Conservation (phyloP, 129 eudicot species). For the Scalesia atractyloides region DNA sequence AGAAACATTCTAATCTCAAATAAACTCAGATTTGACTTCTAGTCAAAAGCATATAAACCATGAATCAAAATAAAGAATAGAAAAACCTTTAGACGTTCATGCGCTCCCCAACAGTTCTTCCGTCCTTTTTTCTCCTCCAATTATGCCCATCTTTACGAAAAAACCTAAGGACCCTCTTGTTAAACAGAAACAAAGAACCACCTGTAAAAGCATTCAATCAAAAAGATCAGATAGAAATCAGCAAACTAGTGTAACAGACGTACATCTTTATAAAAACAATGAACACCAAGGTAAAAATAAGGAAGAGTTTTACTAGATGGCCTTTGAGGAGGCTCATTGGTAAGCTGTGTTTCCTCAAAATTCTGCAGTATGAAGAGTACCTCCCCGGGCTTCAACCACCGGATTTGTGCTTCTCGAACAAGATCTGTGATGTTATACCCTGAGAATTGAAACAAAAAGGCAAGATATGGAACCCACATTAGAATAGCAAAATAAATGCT, state of each 20-base stretch:
- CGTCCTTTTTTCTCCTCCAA: conserved; percentile 94
- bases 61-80: conserved; percentile 14
- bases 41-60: neutral
- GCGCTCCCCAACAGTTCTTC: conserved; percentile 96
- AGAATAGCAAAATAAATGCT: conserved; percentile 11
- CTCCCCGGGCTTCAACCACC: conserved; percentile 95
- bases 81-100: conserved; percentile 90
- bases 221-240: conserved; percentile 14
- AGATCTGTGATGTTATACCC: conserved; percentile 71
- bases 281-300: conserved; percentile 5
- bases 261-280: conserved; percentile 10
- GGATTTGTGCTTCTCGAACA: conserved; percentile 72
- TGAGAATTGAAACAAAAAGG: conserved; percentile 35
- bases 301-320: conserved; percentile 62
- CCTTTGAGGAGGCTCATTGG: conserved; percentile 70
- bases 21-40: neutral
- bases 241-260: conserved; percentile 4
- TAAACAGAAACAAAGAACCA: conserved; percentile 87
- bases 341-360: conserved; percentile 67
- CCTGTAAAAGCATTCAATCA: conserved; percentile 44
- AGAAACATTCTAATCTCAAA: conserved; percentile 6
- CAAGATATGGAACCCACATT: neutral
- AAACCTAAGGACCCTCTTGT: conserved; percentile 85
- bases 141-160: conserved; percentile 95
- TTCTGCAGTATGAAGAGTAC: conserved; percentile 77